Evolutionary conservation across 1,284 basidiomycete genomes (phyloP), one percentile per base, ranked within the genome.

Genomic region (Naganishia albida): DNA sequence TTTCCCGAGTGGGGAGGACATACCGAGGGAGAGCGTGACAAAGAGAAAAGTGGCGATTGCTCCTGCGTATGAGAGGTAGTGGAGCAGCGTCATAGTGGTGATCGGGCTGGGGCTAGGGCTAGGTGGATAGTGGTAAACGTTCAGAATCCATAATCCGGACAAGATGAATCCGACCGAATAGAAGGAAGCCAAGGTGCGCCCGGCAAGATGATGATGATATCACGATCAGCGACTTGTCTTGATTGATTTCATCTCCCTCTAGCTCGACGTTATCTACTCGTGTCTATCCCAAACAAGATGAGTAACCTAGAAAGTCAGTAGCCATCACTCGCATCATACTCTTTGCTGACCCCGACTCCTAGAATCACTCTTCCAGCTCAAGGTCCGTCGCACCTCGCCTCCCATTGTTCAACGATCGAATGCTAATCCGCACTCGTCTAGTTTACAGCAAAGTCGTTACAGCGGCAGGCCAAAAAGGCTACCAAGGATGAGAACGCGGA

Each of bases 301-400:
- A 91, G 88, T 81, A 89, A 88, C 79, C 85, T 93, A 71, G 91
- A 94, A 80, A 93, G 91, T 92, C 74, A 84, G 90, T 80, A 25
- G 16, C n/a, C 26, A 20, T 7, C 16, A 15, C 16, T 2, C 38
- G 7, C 3, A 7, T 10, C 38, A 28, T 55, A 12, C 42, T 23
- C 20, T 28, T 7, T n/a, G 42, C 57, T 50, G 83, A 69, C 70
- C 42, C 66, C 20, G 26, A 16, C 15, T 39, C 28, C 57, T 77
- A 97, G 93, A 96, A 81, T 93, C 90, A 40, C 84, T 96, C 25
- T 97, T 97, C 76, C 91, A 96, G 80, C 88, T 97, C 73, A 96
- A 96, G 85, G 93, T 89, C 42, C 30, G 73, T 28, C 23, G n/a
- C n/a, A n/a, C n/a, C n/a, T n/a, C n/a, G n/a, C 25, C 20, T 25